These are phyloP conservation scores for Kitagawia praeruptora DNA, from an alignment of 129 eudicot species.

Conservation along the genomic window DNA sequence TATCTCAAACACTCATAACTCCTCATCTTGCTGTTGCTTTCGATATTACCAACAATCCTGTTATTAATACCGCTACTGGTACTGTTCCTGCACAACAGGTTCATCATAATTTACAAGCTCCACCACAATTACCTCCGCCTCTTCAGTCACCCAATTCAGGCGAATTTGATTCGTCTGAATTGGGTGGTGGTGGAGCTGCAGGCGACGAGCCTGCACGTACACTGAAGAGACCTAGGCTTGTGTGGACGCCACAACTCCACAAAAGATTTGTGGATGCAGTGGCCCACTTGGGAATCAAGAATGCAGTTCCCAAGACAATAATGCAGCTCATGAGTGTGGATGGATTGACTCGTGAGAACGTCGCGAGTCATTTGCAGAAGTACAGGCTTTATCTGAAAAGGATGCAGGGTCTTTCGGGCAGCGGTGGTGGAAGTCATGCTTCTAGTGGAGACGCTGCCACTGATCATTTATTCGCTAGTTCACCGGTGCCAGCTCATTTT, in stretches of 20 bases:
- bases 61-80: neutral
- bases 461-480: conserved; percentile 79
- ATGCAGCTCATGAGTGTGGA: conserved; percentile 97
- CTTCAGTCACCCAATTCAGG: conserved; percentile 33
- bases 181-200: conserved; percentile 28
- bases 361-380: conserved; percentile 88
- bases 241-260: conserved; percentile 98
- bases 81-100: neutral
- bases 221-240: conserved; percentile 83
- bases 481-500: conserved; percentile 92
- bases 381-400: conserved; percentile 85
- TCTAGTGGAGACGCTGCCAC: conserved; percentile 57
- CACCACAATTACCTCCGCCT: conserved; percentile 24
- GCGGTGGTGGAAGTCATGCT: conserved; percentile 21
- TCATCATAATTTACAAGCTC: neutral
- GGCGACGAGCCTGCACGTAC: conserved; percentile 89
- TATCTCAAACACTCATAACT: neutral
- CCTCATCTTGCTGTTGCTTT: conserved; percentile 7
- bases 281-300: conserved; percentile 87
- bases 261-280: conserved; percentile 91
- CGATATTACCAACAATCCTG: neutral
- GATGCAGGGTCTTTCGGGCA: conserved; percentile 63
- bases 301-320: conserved; percentile 92
- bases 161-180: conserved; percentile 67
- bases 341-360: conserved; percentile 85